Base-by-base conservation (phyloP, 2,329 filamentous ascomycete species). In the Magnaporthiopsis rhizophila region DNA sequence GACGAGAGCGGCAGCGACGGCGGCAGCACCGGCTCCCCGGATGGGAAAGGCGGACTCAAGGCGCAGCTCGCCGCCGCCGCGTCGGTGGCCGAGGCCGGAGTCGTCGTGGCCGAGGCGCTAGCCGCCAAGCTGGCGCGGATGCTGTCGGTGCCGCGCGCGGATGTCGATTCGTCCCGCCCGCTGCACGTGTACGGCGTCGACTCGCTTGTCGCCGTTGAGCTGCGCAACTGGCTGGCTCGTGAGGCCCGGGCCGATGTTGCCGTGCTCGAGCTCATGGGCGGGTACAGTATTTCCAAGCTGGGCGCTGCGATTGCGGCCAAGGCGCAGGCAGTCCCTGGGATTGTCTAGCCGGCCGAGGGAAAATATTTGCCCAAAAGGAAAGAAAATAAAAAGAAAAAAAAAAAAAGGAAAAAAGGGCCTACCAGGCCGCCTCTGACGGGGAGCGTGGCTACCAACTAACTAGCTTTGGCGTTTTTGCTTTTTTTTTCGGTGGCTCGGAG, bases 161-260 rank as follows among this genome's bases (percentile, higher is more conserved):
- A 81, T 61, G 75, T 83, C n/a, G 78, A 82, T 66, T 69, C 72
- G 50, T 70, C 71, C 38, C 75, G 74, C 64, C 71, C 78, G 1
- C 75, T 78, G 3, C 76, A 73, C 38, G 77, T 76, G 3, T 84
- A 83, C 65, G 82, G 81, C 0, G 78, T 84, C 8, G 82, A 84
- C 71, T 83, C 80, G 0, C 74, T 84, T 9, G 78, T 83, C 6
- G 81, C 81, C 1, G 79, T 84, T n/a, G 79, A 78, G 13, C 72
- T 83, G 9, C 76, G 81, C n/a, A 82, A 78, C 67, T 83, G 81
- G 80, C 76, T 84, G 6, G 72, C 76, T 1, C 73, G 75, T 61
- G 78, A 79, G 66, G 79, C 78, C 21, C 74, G 74, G 2, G 78
- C 78, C 0, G 74, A 80, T 62, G 69, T 83, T 3, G 78, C 79